Conservation (phyloP, 2,329 filamentous ascomycete genomes). For the Phoma sp. region DNA sequence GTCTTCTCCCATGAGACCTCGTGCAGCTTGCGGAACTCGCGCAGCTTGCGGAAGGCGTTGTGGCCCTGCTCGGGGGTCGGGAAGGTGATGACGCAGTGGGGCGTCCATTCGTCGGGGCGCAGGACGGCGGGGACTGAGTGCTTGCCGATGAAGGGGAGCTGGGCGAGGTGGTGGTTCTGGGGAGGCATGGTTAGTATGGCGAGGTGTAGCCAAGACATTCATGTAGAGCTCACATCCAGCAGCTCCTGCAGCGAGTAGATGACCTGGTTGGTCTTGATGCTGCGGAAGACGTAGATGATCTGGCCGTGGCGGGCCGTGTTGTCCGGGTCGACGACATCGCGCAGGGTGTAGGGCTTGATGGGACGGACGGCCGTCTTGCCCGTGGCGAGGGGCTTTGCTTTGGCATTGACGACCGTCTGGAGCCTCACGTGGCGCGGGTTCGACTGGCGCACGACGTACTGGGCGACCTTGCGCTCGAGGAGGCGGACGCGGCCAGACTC, state of each 20-base stretch:
- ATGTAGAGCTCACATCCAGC: slow-evolving; percentile 62
- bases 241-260: slow-evolving; percentile 66
- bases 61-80: slow-evolving; percentile 58
- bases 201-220: no score
- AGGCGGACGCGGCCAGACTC: slow-evolving; percentile 8
- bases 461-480: slow-evolving; percentile 23
- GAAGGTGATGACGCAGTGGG: slow-evolving; percentile 65
- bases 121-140: slow-evolving; percentile 64
- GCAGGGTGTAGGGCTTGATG: slow-evolving; percentile 46
- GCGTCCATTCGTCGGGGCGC: slow-evolving; percentile 68
- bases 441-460: slow-evolving; percentile 34
- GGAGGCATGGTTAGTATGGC: slow-evolving; percentile 16
- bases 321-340: slow-evolving; percentile 46
- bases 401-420: slow-evolving; percentile 33
- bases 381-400: slow-evolving; percentile 29
- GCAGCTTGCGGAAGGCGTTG: slow-evolving; percentile 63
- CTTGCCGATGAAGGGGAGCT: slow-evolving; percentile 68
- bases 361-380: slow-evolving; percentile 21
- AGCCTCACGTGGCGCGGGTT: slow-evolving; percentile 33
- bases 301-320: slow-evolving; percentile 54
- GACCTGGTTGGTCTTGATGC: slow-evolving; percentile 68
- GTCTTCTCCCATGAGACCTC: slow-evolving; percentile 59
- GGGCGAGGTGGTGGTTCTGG: slow-evolving; percentile 61
- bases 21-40: slow-evolving; percentile 65
- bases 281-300: slow-evolving; percentile 68